These are phyloP conservation scores for Simplicillium sp. DNA, from an alignment of 2,329 filamentous ascomycete genomes.

Conservation along the genomic window DNA sequence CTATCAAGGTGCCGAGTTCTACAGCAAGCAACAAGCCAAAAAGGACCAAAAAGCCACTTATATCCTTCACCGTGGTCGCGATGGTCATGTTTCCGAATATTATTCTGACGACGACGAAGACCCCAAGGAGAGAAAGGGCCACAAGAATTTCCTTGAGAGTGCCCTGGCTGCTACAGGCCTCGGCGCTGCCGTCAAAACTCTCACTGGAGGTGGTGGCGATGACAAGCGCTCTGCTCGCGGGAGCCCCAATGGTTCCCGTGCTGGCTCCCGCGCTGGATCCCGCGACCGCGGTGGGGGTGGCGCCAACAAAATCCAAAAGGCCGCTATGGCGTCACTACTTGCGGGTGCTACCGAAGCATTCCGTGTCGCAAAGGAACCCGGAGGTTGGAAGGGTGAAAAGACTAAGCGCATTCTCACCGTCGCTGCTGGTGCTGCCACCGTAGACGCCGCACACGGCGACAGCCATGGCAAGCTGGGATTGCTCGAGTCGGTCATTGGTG, in stretches of 20 bases:
- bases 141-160: constrained; percentile 56
- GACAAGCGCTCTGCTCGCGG: constrained; percentile 24
- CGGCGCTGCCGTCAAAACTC: constrained; percentile 50
- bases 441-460: constrained; percentile 66
- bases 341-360: constrained; percentile 90
- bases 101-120: constrained; percentile 49
- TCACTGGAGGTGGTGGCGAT: constrained; percentile 39
- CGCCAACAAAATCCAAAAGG: constrained; percentile 64
- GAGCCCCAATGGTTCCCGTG: constrained; percentile 32
- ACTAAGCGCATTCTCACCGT: constrained; percentile 86
- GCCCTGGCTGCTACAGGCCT: constrained; percentile 53
- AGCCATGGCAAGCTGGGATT: constrained; percentile 77
- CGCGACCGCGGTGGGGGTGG: constrained; percentile 34
- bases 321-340: constrained; percentile 81
- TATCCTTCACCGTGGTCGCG: constrained; percentile 42
- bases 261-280: constrained; percentile 44
- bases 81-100: constrained; percentile 42
- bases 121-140: constrained; percentile 46
- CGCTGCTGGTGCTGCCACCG: constrained; percentile 74
- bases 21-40: constrained; percentile 50
- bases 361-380: constrained; percentile 78
- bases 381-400: constrained; percentile 84
- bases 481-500: constrained; percentile 79
- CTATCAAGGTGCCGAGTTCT: constrained; percentile 54
- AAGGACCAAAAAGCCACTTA: constrained; percentile 45